phyloP scores from a whole-genome alignment of 140 eudicot species.

The Cichorium intybus region DNA sequence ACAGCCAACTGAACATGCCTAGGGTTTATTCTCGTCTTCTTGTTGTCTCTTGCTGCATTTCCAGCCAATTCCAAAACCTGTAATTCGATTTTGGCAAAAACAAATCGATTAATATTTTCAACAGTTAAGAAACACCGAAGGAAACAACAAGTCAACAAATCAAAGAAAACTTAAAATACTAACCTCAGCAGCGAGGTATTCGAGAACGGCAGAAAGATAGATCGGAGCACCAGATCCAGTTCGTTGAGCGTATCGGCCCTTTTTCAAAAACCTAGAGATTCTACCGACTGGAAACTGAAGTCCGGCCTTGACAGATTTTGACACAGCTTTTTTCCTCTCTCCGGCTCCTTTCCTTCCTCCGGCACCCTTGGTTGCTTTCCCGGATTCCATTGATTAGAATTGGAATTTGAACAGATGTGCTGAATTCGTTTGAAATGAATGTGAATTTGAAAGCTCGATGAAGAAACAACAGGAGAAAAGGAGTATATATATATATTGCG shows the following conservation, averaged over 20 bases:
- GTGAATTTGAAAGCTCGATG: too few species aligned
- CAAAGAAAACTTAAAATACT: not conserved
- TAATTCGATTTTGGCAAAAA: not conserved
- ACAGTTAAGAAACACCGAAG: not conserved
- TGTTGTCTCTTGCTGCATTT: slow-evolving; percentile 56
- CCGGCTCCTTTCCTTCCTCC: slow-evolving; percentile 53
- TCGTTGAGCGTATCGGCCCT: slow-evolving; percentile 42
- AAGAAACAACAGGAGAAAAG: too few species aligned
- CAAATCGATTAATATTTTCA: not conserved
- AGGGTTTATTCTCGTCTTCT: slow-evolving; percentile 51
- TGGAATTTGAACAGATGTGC: too few species aligned
- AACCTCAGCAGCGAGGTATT: slow-evolving; percentile 68
- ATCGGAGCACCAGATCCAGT: slow-evolving; percentile 53
- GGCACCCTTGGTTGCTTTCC: slow-evolving; percentile 42
- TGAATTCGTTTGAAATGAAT: too few species aligned
- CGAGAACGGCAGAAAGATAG: slow-evolving; percentile 48
- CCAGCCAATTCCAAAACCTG: slow-evolving; percentile 65
- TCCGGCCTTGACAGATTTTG: slow-evolving; percentile 49
- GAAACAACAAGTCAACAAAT: too few species aligned
- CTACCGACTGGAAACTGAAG: slow-evolving; percentile 61
- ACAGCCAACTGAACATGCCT: slow-evolving; percentile 54
- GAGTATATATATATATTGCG: too few species aligned
- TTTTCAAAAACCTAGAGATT: slow-evolving; percentile 44
- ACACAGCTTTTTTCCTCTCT: slow-evolving; percentile 41
- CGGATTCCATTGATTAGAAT: slow-evolving; percentile 30